A percentile compares a stretch with the other conserved stretches of the same genome.
These are phyloP conservation scores for Penicillium sp. DNA, from an alignment of 2,329 filamentous ascomycete genomes.

Conservation along the genomic window DNA sequence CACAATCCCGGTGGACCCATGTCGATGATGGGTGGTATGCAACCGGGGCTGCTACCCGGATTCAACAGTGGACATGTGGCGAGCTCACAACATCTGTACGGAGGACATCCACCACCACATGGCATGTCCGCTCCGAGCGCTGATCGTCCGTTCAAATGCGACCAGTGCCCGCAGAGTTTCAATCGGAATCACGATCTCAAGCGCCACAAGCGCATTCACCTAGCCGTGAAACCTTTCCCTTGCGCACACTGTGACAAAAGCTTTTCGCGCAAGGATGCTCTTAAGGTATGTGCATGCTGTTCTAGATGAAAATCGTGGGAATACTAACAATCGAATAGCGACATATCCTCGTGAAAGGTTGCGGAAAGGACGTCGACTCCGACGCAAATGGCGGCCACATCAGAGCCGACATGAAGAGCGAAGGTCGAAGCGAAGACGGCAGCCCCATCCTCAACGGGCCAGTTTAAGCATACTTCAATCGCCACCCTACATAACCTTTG, in stretches of 20 bases:
- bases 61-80: constrained; percentile 61
- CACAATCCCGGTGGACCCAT: constrained; percentile 69
- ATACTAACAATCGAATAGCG: constrained; percentile 43
- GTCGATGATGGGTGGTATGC: constrained; percentile 62
- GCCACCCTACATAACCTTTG: constrained; percentile 10
- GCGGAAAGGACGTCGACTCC: constrained; percentile 50
- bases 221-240: constrained; percentile 92
- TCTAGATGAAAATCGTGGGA: background rate
- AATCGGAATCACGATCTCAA: constrained; percentile 96
- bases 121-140: constrained; percentile 55
- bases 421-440: constrained; percentile 23
- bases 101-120: constrained; percentile 51
- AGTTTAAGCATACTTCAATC: constrained; percentile 2
- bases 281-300: constrained; percentile 67
- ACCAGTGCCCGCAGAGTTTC: constrained; percentile 87
- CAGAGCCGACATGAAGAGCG: constrained; percentile 14
- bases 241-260: constrained; percentile 91
- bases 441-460: constrained; percentile 22
- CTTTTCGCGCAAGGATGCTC: constrained; percentile 91
- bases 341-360: constrained; percentile 65
- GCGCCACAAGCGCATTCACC: constrained; percentile 88
- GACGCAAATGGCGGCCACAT: constrained; percentile 14
- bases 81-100: constrained; percentile 59
- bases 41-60: constrained; percentile 53
- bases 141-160: constrained; percentile 91